Evolutionary conservation across 139 green algal species (phyloP), one percentile per base, ranked within the genome.

Genomic region (Chlorella sorokiniana): DNA sequence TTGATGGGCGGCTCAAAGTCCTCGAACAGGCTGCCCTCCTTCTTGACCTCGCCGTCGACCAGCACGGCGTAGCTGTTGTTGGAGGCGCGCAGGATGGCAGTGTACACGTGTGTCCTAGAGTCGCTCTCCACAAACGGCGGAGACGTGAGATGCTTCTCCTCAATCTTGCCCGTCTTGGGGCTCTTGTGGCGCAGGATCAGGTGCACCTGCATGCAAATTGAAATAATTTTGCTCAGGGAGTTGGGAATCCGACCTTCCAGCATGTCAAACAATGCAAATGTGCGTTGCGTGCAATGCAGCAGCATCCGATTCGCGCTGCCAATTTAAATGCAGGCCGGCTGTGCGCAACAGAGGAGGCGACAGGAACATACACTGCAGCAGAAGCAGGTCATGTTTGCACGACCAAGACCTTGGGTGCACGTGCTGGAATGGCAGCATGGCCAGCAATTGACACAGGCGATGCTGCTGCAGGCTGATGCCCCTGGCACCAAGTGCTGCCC

Each of bases 121-220:
- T 94, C 90, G 9, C 63, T 70, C 78, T 93, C 45, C 0, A 96
- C 85, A 29, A 54, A 54, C 29, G 96, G 94, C 20, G 93, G 91
- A 5, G 80, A 77, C 61, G 91, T 87, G 37, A 98, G 84, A 90
- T 99, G 96, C 85, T 98, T 96, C 88, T 99, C 96, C 86, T 91
- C 83, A 40, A 98, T 94, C 56, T 94, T 84, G 73, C 96, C 92
- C 75, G 95, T 98, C 76, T 93, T 96, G 29, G 92, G 90, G 71
- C 82, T 91, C 69, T 92, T 95, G 83, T 96, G 90, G 41, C 88
- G 81, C 31, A 99, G 79, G 61, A 99, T 99, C 23, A 99, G 83
- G 87, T 99, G 96, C 3, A 98, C 90, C 89, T 97, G 83, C 45
- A 35, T 37, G n/a, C 29, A 69, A 29, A 69, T 16, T 35, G 62